Evolutionary conservation across 2,329 filamentous ascomycete species (phyloP), one percentile per base, ranked within the genome.

Genomic region (Apiospora malaysiana): DNA sequence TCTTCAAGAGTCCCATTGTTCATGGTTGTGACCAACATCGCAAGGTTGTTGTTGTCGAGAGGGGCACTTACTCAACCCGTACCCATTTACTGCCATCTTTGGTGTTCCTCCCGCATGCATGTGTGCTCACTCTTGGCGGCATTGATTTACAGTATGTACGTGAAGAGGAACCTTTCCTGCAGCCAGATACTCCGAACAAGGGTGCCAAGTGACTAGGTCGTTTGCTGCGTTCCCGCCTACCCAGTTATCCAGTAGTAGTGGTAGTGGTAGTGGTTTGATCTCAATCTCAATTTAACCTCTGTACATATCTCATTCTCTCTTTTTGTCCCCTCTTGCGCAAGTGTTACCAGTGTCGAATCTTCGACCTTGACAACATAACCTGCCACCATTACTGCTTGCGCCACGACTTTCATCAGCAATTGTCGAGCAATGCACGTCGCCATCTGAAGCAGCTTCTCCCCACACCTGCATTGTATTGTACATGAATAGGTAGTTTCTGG

Each of bases 131-230:
- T 63, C 56, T 63, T 63, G 56, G 56, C 56, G 4, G 32, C 27
- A 63, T 63, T 6, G 32, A 32, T 32, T 32, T 32, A 32, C 32
- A 32, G 32, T 32, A 32, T 6, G 18, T 40, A 63, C 27, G 27
- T 63, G 56, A 63, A 63, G 56, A 40, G 56, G 56, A 63, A 40
- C 56, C 32, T 63, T 63, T 63, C 56, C 40, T 63, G 56, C 56
- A 63, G 32, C 27, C 56, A 40, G 37, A 43, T 56, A 43, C 45
- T 51, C 42, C 42, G 42, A 45, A 14, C 42, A 45, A 69, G 66
- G 45, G 42, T 69, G 67, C 56, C 70, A 66, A 69, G 66, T 45
- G 67, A 69, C 70, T 71, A 71, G 59, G 68, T 68, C 66, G 47
- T 43, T 47, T 69, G 43, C 40, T 69, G 27, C 47, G 27, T 32